Evolutionary conservation across 2,329 filamentous ascomycete species (phyloP), one percentile per base, ranked within the genome.

Genomic region (Aspergillus hortae): DNA sequence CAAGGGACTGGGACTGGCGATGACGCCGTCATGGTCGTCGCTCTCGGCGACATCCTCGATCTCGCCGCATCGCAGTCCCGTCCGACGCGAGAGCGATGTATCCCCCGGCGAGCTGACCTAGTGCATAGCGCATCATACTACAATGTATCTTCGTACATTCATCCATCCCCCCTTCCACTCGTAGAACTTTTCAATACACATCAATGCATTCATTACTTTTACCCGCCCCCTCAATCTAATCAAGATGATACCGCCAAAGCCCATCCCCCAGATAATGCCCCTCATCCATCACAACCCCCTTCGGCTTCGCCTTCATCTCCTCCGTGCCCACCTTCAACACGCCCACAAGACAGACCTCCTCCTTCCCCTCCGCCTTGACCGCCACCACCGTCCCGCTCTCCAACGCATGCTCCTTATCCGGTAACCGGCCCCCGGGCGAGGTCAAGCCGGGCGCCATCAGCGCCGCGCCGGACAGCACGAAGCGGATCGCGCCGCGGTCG

Each of bases 401-500:
- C 58, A 96, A 69, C 69, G 94, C 90, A 48, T 74, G 58, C 52
- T 77, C 74, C 1, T 70, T 65, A 56, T 82, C 75, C 0, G 94
- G 94, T 64, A 99, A 73, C 44, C 89, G 73, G 0, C 94, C 94
- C 0, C 94, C 94, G 0, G 85, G 74, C 17, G 85, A 90, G 25
- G 94, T 99, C 62, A 99, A 73, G 0, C 94, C 94, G 0, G 94
- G 94, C 1, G 91, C 92, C 94, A 99, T 99, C 57, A 99, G 85
- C 12, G 92, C 90, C 1, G 94, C 94, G 42, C 94, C 94, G 1
- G 86, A 89, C 1, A 99, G 83, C 23, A 99, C 92, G 75, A 99
- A 99, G 55, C 94, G 89, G 67, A 99, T 97, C 4, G 94, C 94
- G 56, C 94, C 94, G 46, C 94, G 85, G 73, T 99, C 94, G 71